These are phyloP conservation scores for Termitomyces bulborhizus DNA, from an alignment of 768 basidiomycete species.

Conservation along the genomic window DNA sequence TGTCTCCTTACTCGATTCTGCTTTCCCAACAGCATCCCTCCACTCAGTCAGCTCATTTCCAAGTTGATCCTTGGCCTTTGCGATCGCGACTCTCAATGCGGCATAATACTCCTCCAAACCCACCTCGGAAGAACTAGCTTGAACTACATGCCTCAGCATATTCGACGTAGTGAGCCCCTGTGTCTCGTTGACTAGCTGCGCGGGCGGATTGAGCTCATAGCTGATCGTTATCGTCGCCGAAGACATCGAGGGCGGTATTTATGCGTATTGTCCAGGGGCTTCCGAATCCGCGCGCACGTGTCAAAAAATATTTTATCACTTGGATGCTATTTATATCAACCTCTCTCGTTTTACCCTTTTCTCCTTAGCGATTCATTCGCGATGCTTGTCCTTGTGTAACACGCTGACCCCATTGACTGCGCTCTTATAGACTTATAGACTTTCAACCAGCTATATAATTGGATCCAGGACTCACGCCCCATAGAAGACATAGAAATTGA, in stretches of 20 bases:
- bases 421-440: slow-evolving; percentile 15
- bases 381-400: slow-evolving; percentile 50
- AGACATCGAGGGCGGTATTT: slow-evolving; percentile 16
- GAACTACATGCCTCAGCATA: slow-evolving; percentile 14
- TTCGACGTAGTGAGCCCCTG: slow-evolving; percentile 15
- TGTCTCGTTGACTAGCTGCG: slow-evolving; percentile 14
- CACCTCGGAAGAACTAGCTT: slow-evolving; percentile 9
- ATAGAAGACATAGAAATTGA: slow-evolving; percentile 6
- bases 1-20: slow-evolving; percentile 52
- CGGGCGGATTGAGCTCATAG: slow-evolving; percentile 39
- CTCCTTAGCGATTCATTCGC: not conserved
- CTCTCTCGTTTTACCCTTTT: not conserved
- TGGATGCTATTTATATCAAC: slow-evolving; percentile 7
- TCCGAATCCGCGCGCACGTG: slow-evolving; percentile 13
- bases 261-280: slow-evolving; percentile 13
- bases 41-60: slow-evolving; percentile 70
- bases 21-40: slow-evolving; percentile 67
- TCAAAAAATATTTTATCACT: slow-evolving; percentile 5
- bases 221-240: slow-evolving; percentile 29
- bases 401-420: slow-evolving; percentile 28
- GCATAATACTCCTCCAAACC: slow-evolving; percentile 41
- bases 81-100: slow-evolving; percentile 41
- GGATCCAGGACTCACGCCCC: slow-evolving; percentile 5
- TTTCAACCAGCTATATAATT: not conserved
- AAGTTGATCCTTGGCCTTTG: slow-evolving; percentile 43